Conservation (phyloP, 768 basidiomycete species). For the Mycena floridula region DNA sequence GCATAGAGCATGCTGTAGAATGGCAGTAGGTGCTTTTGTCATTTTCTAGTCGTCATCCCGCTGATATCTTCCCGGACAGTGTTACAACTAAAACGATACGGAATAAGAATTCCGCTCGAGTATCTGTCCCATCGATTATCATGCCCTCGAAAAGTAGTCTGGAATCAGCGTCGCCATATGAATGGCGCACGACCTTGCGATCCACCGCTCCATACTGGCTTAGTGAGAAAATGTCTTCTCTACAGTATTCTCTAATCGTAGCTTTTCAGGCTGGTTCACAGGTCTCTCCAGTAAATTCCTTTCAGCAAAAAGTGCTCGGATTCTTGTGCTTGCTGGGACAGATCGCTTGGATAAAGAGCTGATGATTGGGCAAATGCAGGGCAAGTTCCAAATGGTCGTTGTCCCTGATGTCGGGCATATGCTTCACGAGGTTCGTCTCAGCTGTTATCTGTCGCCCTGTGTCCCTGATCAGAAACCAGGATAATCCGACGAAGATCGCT, state of each 20-base stretch:
- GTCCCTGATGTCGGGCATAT: slow-evolving; percentile 88
- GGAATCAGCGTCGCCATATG: slow-evolving; percentile 79
- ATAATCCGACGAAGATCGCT: slow-evolving; percentile 78
- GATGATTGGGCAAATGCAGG: slow-evolving; percentile 96
- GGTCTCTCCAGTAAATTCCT: slow-evolving; percentile 81
- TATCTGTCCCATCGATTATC: slow-evolving; percentile 84
- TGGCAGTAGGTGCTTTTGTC: slow-evolving; percentile 76
- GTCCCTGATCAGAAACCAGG: slow-evolving; percentile 50
- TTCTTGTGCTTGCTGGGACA: slow-evolving; percentile 88
- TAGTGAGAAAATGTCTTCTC: too few species aligned
- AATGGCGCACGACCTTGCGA: slow-evolving; percentile 43
- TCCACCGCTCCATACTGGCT: too few species aligned
- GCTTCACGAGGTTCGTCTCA: slow-evolving; percentile 73
- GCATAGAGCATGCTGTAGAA: slow-evolving; percentile 78
- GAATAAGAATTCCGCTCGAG: slow-evolving; percentile 74
- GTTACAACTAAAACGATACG: slow-evolving; percentile 77
- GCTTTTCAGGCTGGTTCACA: slow-evolving; percentile 77
- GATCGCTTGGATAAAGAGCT: slow-evolving; percentile 89
- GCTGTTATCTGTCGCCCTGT: background rate
- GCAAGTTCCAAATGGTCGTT: slow-evolving; percentile 92
- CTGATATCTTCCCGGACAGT: slow-evolving; percentile 37
- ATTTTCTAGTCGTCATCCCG: slow-evolving; percentile 3
- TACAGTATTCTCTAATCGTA: background rate
- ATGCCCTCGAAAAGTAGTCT: slow-evolving; percentile 40
- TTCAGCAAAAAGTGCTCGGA: slow-evolving; percentile 66